Percentiles rank a stretch among this genome's conserved stretches.
These are phyloP conservation scores for Pisolithus marmoratus DNA, from an alignment of 768 basidiomycete species.

Conservation along the genomic window DNA sequence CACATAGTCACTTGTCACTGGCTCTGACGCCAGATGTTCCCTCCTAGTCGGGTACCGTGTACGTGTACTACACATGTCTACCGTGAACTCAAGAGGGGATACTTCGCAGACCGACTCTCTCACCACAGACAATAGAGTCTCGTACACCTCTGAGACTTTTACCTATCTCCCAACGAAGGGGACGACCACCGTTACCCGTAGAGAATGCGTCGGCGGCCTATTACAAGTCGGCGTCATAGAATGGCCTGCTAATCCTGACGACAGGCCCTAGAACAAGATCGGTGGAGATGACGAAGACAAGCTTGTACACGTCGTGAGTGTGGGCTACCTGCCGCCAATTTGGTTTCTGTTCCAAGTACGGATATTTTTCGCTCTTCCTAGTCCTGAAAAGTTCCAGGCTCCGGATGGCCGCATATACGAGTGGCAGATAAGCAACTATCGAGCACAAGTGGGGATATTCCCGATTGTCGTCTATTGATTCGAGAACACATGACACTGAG, in stretches of 20 bases:
- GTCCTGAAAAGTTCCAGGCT: constrained; percentile 23
- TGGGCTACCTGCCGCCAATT: not conserved
- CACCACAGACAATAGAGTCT: constrained; percentile 2
- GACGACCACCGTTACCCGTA: constrained; percentile 21
- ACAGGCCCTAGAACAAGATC: constrained; percentile 12
- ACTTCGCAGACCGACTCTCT: constrained; percentile 22
- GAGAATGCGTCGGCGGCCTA: constrained; percentile 11
- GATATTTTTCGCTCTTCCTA: not conserved
- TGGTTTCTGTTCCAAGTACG: not conserved
- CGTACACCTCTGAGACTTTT: constrained; percentile 17
- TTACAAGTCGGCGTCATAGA: constrained; percentile 26
- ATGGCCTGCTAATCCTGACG: constrained; percentile 14
- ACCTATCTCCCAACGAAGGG: constrained; percentile 5
- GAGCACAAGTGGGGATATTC: constrained; percentile 15
- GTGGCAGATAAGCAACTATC: constrained; percentile 21
- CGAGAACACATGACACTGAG: not conserved
- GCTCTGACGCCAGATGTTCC: not conserved
- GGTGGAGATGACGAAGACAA: constrained; percentile 19
- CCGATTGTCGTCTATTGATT: not conserved
- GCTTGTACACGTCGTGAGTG: constrained; percentile 20
- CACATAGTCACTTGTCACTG: too few relatives aligned
- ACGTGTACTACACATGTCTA: constrained; percentile 13
- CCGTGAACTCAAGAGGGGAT: constrained; percentile 15
- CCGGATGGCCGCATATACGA: constrained; percentile 19
- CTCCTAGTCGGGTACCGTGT: not conserved